phyloP scores from a whole-genome alignment of 345 rosid species.

The Triadica sebifera region DNA sequence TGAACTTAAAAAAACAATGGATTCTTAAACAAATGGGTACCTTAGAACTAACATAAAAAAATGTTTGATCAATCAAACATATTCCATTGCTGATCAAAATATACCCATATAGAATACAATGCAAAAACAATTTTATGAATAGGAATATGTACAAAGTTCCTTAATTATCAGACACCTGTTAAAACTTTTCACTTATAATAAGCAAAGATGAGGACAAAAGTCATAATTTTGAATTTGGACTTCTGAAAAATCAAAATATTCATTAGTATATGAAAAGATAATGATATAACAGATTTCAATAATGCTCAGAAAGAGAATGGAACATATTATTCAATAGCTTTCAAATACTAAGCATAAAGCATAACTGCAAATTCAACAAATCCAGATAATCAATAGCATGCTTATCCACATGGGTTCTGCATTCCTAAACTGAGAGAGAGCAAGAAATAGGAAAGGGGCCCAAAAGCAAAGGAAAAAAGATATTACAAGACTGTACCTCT shows the following conservation, averaged over 20 bases:
- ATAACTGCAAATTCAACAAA: not conserved
- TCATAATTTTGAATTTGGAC: no score
- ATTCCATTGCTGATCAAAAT: not conserved
- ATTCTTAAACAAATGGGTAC: not conserved
- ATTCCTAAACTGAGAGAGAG: not conserved
- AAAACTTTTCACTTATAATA: not conserved
- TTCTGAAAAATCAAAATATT: not conserved
- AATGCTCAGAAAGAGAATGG: not conserved
- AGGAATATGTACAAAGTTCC: not conserved
- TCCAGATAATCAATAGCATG: not conserved
- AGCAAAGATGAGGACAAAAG: not conserved
- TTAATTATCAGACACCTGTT: not conserved
- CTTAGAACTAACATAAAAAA: not conserved
- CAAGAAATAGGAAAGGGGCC: not conserved
- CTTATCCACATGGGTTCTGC: not conserved
- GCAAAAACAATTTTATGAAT: not conserved
- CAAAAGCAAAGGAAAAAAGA: not conserved
- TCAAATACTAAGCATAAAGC: not conserved
- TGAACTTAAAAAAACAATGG: not conserved
- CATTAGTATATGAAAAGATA: not conserved
- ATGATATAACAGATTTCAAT: not conserved
- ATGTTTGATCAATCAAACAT: not conserved
- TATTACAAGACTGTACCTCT: conserved; percentile 48
- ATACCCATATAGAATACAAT: not conserved
- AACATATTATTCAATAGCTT: not conserved